Conservation (phyloP, 495 filamentous ascomycete species). For the Achaetomiella virescens region DNA sequence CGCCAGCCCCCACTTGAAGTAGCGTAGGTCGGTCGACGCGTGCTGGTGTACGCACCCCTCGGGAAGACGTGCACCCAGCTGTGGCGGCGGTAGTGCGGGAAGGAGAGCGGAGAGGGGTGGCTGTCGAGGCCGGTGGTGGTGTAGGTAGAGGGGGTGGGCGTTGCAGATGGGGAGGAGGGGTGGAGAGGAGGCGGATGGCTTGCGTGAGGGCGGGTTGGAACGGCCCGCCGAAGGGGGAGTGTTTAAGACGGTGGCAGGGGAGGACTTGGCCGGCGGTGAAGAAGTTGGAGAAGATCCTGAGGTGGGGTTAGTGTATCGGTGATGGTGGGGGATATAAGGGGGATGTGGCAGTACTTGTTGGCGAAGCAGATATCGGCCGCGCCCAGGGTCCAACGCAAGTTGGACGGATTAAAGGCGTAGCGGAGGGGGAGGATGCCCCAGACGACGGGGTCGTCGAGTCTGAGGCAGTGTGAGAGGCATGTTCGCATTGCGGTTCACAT, state of each 20-base stretch:
- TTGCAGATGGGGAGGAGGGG: constrained; percentile 29
- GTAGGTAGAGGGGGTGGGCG: constrained; percentile 54
- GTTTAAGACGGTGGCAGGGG: constrained; percentile 72
- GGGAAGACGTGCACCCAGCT: constrained; percentile 91
- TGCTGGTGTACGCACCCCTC: constrained; percentile 92
- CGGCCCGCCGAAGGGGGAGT: constrained; percentile 69
- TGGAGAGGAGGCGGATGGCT: constrained; percentile 75
- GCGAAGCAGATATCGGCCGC: constrained; percentile 91
- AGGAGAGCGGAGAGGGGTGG: constrained; percentile 52
- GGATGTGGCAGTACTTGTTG: constrained; percentile 45
- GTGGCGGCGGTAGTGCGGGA: constrained; percentile 46
- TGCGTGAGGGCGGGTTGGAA: constrained; percentile 87
- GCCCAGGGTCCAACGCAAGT: constrained; percentile 78
- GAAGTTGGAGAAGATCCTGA: constrained; percentile 56
- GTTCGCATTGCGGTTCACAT: too few species aligned
- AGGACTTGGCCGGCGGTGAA: constrained; percentile 84
- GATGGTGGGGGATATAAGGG: background rate
- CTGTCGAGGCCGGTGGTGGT: constrained; percentile 54
- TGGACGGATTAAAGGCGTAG: constrained; percentile 61
- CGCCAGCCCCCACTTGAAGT: constrained; percentile 96
- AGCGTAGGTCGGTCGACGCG: constrained; percentile 70
- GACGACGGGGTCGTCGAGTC: constrained; percentile 87
- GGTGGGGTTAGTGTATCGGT: background rate
- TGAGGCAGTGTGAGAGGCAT: constrained; percentile 30
- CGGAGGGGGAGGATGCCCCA: constrained; percentile 79